A percentile compares a stretch with the other conserved stretches of the same genome.
phyloP scores from a whole-genome alignment of 805 yeast species.

The Hanseniaspora osmophila region DNA sequence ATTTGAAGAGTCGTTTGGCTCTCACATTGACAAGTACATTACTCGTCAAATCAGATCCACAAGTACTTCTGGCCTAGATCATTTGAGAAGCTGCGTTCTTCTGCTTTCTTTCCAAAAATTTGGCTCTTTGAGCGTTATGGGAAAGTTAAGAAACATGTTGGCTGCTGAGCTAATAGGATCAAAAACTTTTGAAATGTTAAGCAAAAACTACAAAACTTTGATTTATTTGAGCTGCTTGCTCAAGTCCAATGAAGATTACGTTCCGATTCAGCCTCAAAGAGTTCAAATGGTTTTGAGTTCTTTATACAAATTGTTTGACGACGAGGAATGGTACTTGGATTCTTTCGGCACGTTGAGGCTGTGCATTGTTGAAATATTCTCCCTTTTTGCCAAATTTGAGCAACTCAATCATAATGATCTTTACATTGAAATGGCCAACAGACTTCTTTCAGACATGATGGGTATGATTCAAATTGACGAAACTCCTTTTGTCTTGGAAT shows the following conservation, averaged over 20 bases:
- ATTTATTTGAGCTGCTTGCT: conserved; percentile 34
- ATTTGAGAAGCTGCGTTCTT: conserved; percentile 21
- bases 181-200: conserved; percentile 27
- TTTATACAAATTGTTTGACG: conserved; percentile 43
- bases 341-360: conserved; percentile 39
- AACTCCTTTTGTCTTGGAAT: conserved; percentile 23
- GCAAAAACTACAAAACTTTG: conserved; percentile 32
- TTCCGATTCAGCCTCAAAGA: conserved; percentile 48
- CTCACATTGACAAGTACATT: conserved; percentile 20
- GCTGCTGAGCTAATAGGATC: conserved; percentile 54
- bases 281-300: conserved; percentile 45
- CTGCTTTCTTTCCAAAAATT: conserved; percentile 24
- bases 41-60: conserved; percentile 20
- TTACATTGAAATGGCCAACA: conserved; percentile 31
- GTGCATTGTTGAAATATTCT: conserved; percentile 34
- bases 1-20: conserved; percentile 15
- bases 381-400: conserved; percentile 10
- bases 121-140: conserved; percentile 26
- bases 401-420: conserved; percentile 8
- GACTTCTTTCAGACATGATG: conserved; percentile 24
- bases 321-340: conserved; percentile 45
- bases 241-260: conserved; percentile 11
- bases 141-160: conserved; percentile 42
- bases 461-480: conserved; percentile 23
- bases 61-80: conserved; percentile 21